Percentiles rank a stretch among this genome's conserved stretches.
phyloP scores from a whole-genome alignment of 2,329 filamentous ascomycete species.

The Didymosphaeria variabile region DNA sequence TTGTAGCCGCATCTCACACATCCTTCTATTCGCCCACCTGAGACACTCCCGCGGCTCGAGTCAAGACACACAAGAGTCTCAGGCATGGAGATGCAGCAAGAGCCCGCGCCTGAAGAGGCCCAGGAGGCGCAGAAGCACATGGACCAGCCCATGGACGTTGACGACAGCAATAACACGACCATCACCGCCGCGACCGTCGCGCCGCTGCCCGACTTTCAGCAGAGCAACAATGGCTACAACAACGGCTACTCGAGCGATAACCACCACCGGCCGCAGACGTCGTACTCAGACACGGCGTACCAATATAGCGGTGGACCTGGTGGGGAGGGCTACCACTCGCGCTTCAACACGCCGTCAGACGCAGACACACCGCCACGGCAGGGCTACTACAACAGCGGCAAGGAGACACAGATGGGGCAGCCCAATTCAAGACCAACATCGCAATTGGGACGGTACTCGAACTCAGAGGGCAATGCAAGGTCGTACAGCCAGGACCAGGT shows the following conservation, averaged over 20 bases:
- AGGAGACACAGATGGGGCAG: constrained; percentile 47
- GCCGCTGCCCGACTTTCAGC: constrained; percentile 51
- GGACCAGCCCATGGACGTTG: constrained; percentile 49
- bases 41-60: constrained; percentile 26
- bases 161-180: constrained; percentile 59
- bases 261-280: constrained; percentile 60
- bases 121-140: constrained; percentile 44
- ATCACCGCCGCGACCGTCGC: constrained; percentile 51
- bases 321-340: constrained; percentile 39
- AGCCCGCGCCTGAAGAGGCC: constrained; percentile 25
- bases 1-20: constrained; percentile 22
- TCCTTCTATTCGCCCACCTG: constrained; percentile 37
- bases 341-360: constrained; percentile 58
- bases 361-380: constrained; percentile 54
- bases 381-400: constrained; percentile 43
- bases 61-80: constrained; percentile 25
- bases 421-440: constrained; percentile 59
- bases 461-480: constrained; percentile 53
- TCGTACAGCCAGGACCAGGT: constrained; percentile 58
- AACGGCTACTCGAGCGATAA: constrained; percentile 52
- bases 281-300: constrained; percentile 61
- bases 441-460: constrained; percentile 57
- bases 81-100: constrained; percentile 30
- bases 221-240: constrained; percentile 32
- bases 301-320: constrained; percentile 47